Conservation (phyloP, 2,329 filamentous ascomycete species). For the Exserohilum turcica region DNA sequence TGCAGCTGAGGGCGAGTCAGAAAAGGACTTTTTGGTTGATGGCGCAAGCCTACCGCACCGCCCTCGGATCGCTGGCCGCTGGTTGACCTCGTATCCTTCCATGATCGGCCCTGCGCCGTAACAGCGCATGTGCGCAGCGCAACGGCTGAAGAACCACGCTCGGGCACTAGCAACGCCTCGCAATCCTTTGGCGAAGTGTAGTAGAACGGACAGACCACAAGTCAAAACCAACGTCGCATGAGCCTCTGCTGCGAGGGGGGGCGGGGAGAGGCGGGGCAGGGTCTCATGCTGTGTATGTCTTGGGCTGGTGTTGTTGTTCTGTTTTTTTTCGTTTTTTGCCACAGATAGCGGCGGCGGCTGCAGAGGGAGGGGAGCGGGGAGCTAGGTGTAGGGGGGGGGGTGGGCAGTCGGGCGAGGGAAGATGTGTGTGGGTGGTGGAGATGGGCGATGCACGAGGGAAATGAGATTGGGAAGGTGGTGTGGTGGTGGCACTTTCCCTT, state of each 20-base stretch:
- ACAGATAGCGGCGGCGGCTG: conserved; percentile 11
- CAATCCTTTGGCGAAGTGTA: conserved; percentile 32
- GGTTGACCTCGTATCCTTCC: conserved; percentile 20
- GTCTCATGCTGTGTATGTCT: background rate
- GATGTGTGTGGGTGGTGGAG: conserved; percentile 15
- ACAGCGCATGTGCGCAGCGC: conserved; percentile 15
- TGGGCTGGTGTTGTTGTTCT: background rate
- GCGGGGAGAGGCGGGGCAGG: background rate
- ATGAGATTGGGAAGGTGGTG: conserved; percentile 9
- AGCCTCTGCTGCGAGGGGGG: background rate
- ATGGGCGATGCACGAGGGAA: conserved; percentile 11
- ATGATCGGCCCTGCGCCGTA: conserved; percentile 14
- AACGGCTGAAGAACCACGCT: conserved; percentile 20
- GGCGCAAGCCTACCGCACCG: conserved; percentile 26
- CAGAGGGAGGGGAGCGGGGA: conserved; percentile 4
- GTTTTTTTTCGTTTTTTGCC: conserved; percentile 10
- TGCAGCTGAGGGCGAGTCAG: conserved; percentile 8
- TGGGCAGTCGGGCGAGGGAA: conserved; percentile 2
- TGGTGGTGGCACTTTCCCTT: conserved; percentile 1
- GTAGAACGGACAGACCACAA: conserved; percentile 23
- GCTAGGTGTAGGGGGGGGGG: conserved; percentile 12
- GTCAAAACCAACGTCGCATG: conserved; percentile 27
- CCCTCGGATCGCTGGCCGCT: conserved; percentile 26
- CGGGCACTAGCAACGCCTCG: conserved; percentile 42
- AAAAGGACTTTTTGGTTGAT: conserved; percentile 16